Percentiles rank a stretch among this genome's conserved stretches.
Conservation (phyloP, 1,284 basidiomycete species). For the Moesziomyces globuligerus region DNA sequence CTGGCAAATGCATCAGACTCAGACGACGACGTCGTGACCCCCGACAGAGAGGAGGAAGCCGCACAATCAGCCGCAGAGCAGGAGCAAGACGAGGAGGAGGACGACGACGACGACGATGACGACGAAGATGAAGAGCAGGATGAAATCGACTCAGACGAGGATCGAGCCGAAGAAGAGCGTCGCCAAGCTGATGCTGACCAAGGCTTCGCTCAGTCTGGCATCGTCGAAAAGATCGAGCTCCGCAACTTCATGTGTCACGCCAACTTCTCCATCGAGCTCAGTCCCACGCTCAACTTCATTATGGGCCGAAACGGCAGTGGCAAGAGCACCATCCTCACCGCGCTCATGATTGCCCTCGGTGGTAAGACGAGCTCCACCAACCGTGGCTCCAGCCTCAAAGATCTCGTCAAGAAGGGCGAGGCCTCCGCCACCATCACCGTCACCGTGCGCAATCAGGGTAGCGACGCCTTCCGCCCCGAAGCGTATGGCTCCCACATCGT, state of each 20-base stretch:
- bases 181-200: conserved; percentile 27
- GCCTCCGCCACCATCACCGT: conserved; percentile 83
- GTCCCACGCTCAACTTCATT: conserved; percentile 93
- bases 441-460: conserved; percentile 84
- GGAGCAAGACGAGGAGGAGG: conserved; percentile 17
- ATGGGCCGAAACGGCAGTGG: conserved; percentile 80
- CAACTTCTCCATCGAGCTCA: conserved; percentile 78
- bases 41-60: conserved; percentile 21
- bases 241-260: conserved; percentile 97
- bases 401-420: conserved; percentile 87
- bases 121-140: conserved; percentile 35
- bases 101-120: conserved; percentile 10
- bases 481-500: conserved; percentile 85
- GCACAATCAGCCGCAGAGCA: conserved; percentile 11
- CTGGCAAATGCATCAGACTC: neutral
- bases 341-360: conserved; percentile 90
- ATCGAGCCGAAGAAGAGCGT: conserved; percentile 21
- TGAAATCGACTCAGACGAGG: conserved; percentile 26
- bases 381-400: conserved; percentile 84
- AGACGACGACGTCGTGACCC: conserved; percentile 73
- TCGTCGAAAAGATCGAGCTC: conserved; percentile 86
- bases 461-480: conserved; percentile 84
- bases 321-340: conserved; percentile 94
- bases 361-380: conserved; percentile 85
- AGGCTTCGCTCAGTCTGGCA: conserved; percentile 72